Conservation (phyloP, 352 stramenopile genomes). For the Pythium pectinolyticum region DNA sequence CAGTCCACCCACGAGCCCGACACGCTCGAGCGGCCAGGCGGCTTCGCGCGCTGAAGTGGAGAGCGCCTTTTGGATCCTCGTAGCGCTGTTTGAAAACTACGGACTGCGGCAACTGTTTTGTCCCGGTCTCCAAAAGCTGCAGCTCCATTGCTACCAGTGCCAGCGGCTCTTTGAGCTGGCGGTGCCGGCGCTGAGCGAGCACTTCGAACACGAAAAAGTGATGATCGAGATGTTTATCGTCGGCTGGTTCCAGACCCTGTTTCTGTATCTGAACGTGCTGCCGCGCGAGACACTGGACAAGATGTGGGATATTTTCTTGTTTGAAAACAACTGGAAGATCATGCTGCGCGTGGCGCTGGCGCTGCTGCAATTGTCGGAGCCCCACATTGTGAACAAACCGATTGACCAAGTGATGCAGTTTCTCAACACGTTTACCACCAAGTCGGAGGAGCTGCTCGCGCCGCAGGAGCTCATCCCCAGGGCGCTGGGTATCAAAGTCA, state of each 20-base stretch:
- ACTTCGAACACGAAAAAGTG: conserved; percentile 79
- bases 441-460: conserved; percentile 58
- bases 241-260: conserved; percentile 88
- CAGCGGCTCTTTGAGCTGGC: conserved; percentile 66
- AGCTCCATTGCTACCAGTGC: conserved; percentile 82
- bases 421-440: conserved; percentile 79
- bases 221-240: conserved; percentile 88
- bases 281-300: conserved; percentile 64
- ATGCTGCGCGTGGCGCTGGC: conserved; percentile 70
- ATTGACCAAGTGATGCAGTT: conserved; percentile 88
- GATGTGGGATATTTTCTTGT: conserved; percentile 88
- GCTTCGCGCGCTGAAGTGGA: conserved; percentile 60
- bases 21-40: conserved; percentile 28
- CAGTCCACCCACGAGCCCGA: conserved; percentile 33
- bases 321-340: conserved; percentile 88
- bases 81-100: conserved; percentile 81
- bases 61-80: conserved; percentile 78
- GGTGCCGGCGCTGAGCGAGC: conserved; percentile 52
- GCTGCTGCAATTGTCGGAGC: conserved; percentile 64
- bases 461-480: conserved; percentile 41
- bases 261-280: conserved; percentile 84
- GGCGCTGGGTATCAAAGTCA: conserved; percentile 75
- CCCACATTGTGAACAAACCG: conserved; percentile 56
- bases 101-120: conserved; percentile 79
- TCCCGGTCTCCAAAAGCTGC: conserved; percentile 63